Evolutionary conservation across 1,139 yeast genomes (phyloP).

Genomic region (Debaryomyces coudertii): DNA sequence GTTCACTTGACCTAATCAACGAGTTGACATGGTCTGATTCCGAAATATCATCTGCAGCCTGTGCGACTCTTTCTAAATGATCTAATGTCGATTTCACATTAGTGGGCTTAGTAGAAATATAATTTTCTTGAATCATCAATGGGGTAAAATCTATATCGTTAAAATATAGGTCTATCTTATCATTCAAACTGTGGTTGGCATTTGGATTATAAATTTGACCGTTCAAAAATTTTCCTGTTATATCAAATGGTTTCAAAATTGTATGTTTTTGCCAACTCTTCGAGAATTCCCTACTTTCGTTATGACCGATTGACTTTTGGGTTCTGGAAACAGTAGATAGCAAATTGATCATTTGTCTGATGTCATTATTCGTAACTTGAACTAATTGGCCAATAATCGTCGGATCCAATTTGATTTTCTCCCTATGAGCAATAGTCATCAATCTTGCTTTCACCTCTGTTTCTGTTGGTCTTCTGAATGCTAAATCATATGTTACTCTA

Average conservation of each 20-base stretch:
- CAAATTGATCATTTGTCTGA: slow-evolving; percentile 90
- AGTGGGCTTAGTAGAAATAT: slow-evolving; percentile 66
- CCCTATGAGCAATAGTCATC: slow-evolving; percentile 89
- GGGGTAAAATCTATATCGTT: slow-evolving; percentile 96
- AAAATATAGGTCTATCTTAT: slow-evolving; percentile 86
- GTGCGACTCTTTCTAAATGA: slow-evolving; percentile 66
- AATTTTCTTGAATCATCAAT: slow-evolving; percentile 94
- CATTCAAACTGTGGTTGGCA: slow-evolving; percentile 64
- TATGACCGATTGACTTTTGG: slow-evolving; percentile 60
- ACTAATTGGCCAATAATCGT: slow-evolving; percentile 82
- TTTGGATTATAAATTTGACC: slow-evolving; percentile 62
- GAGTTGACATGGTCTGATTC: slow-evolving; percentile 79
- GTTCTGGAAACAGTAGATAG: slow-evolving; percentile 82
- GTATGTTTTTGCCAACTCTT: slow-evolving; percentile 86
- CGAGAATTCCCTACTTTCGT: slow-evolving; percentile 53
- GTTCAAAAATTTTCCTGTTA: slow-evolving; percentile 69
- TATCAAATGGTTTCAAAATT: slow-evolving; percentile 91
- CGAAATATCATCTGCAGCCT: slow-evolving; percentile 86
- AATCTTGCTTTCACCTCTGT: slow-evolving; percentile 78
- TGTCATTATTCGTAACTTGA: slow-evolving; percentile 84
- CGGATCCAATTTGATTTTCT: slow-evolving; percentile 78
- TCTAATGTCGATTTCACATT: slow-evolving; percentile 36
- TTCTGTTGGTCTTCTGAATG: slow-evolving; percentile 88
- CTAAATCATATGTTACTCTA: slow-evolving; percentile 76
- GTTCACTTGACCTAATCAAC: slow-evolving; percentile 86